Base-by-base conservation (phyloP, 1,139 yeast genomes). In the Protomyces arabidopsidicola region DNA sequence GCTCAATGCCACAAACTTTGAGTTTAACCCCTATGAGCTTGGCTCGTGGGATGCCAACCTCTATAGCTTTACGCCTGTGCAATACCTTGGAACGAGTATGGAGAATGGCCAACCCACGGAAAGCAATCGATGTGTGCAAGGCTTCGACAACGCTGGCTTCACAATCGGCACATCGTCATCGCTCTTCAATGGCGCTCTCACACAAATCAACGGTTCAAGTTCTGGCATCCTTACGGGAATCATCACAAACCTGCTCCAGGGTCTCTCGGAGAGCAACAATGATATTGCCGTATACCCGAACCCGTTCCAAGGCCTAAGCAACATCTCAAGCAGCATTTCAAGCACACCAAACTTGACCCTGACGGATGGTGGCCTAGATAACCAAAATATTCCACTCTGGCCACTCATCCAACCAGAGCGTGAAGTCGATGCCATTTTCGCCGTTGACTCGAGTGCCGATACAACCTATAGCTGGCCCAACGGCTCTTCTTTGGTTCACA, bases 381-480 rank as follows among this genome's bases (percentile, higher is more conserved):
- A 75, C 14, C 93, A 90, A 73, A 87, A 87, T 70, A 79, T 90
- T 36, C 97, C 97, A 9, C 76, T 89, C 55, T 57, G 62, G 61
- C 97, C 97, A 24, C 78, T 90, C 69, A 74, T 90, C 56, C 93
- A 87, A 74, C 81, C 83, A 10, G 81, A 80, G 55, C 82, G 97
- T 72, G 77, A 79, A n/a, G 79, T 90, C 24, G 98, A 90, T 72
- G 83, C 87, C 12, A 81, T 90, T 39, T 82, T 90, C 74, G 95
- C 95, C 0, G 85, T 84, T 72, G 98, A 90, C 72, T 88, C 87
- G 75, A 84, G 90, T n/a, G 93, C 89, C 52, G 96, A 90, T 70
- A 85, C 93, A 0, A 75, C 77, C 14, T 74, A 78, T 51, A 75
- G 73, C 66, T 88, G 93, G 90, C 96, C 96, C 51, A 82, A 84